A percentile compares a stretch with the other conserved stretches of the same genome.
Conservation (phyloP, 176 grass and related monocot species). For the Carex cristatella region DNA sequence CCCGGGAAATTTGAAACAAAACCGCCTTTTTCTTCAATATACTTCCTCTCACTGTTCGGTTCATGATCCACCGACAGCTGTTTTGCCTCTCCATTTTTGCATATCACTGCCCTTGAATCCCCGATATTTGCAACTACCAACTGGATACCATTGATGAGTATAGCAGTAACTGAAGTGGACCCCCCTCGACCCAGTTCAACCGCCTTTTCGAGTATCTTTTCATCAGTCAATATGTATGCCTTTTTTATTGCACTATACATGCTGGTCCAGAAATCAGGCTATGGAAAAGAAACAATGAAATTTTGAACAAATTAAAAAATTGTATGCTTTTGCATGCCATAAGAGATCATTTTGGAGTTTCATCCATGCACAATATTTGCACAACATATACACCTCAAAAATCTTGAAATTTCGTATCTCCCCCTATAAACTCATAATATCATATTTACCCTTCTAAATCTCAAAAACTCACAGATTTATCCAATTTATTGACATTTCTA, state of each 20-base stretch:
- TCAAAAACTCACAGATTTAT: too few species aligned
- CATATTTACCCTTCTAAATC: too few species aligned
- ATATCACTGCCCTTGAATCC: constrained; percentile 88
- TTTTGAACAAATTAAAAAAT: neutral
- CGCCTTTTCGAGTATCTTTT: constrained; percentile 79
- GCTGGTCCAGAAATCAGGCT: constrained; percentile 88
- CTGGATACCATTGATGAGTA: constrained; percentile 65
- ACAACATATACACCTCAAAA: too few species aligned
- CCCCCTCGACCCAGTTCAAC: constrained; percentile 82
- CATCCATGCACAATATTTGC: neutral
- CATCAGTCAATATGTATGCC: constrained; percentile 72
- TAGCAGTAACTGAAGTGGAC: constrained; percentile 91
- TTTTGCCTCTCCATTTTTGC: constrained; percentile 54
- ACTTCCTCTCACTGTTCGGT: constrained; percentile 51
- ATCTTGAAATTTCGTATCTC: too few species aligned
- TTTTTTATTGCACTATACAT: constrained; percentile 59
- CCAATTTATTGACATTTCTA: too few species aligned
- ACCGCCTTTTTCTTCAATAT: constrained; percentile 77
- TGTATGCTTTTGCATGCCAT: neutral
- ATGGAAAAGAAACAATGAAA: constrained; percentile 1
- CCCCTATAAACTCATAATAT: too few species aligned
- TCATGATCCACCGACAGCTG: constrained; percentile 93
- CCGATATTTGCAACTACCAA: constrained; percentile 90
- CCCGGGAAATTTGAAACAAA: constrained; percentile 94
- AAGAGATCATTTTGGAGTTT: neutral